Base-by-base conservation (phyloP, 371 early-diverging fungal genomes). In the Lichtheimia corymbifera region DNA sequence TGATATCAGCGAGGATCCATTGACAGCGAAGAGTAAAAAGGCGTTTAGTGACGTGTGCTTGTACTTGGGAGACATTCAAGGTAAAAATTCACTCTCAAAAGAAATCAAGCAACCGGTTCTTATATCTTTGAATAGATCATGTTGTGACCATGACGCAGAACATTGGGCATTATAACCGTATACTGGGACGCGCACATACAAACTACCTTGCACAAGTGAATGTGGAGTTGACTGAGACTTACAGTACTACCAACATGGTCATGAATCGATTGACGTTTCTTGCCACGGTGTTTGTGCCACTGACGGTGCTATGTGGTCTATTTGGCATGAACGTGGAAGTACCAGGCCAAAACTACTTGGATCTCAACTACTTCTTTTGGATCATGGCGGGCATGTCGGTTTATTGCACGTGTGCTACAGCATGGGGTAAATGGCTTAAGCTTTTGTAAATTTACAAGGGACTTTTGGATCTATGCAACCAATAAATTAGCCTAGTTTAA, bases 21-120 rank as follows among this genome's bases (percentile, higher is more conserved):
- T 57, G 40, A 55, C 63, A 14, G 51, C 28, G 2, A 57, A 58
- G 40, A 52, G 25, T 11, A 58, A 50, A 9, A 74, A 71, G 22
- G 58, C 71, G 11, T 67, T 72, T 17, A 79, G 66, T 20, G 87
- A 87, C 58, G 85, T 86, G 5, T 68, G 79, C 5, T 65, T 88
- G 12, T 97, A 97, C 65, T 73, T 97, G 43, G 93, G 93, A 15
- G 98, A 97, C 74, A 94, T 97, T 66, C 92, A 94, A 74, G 84
- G 84, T 83, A 80, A 43, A 24, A 45, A 13, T 5, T 5, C 25
- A 50, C 52, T 5, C 15, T 2, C 22, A 47, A 15, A 30, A 50
- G n/a, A 41, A 28, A n/a, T 3, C 0, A 20, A 9, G 18, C 25
- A 58, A 18, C 9, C 35, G 22, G 53, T 28, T 4, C n/a, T 18